Conservation (phyloP, 192 early-diverging fungal species). For the Backusella luteola region DNA sequence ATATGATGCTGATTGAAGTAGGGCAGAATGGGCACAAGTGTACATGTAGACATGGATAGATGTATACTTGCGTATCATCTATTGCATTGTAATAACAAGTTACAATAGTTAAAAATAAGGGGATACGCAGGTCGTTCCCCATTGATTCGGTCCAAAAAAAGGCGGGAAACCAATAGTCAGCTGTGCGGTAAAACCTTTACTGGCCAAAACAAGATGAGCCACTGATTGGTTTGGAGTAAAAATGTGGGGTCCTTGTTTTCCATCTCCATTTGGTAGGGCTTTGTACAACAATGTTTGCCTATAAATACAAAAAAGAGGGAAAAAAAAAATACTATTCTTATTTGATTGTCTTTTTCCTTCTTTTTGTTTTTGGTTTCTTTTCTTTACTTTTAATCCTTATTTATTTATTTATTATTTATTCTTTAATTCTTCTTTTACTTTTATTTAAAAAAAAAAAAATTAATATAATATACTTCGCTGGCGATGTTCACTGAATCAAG, state of each 20-base stretch:
- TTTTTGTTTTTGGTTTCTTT: neutral
- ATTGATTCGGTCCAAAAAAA: constrained; percentile 6
- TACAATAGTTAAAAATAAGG: neutral
- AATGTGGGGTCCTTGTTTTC: constrained; percentile 15
- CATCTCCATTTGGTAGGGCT: neutral
- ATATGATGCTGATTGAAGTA: too few species aligned
- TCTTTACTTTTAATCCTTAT: neutral
- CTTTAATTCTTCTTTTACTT: neutral
- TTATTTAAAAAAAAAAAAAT: neutral
- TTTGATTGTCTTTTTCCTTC: neutral
- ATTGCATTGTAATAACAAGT: too few species aligned
- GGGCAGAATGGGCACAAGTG: too few species aligned
- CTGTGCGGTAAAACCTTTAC: neutral
- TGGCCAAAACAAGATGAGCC: neutral
- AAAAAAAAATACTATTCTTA: neutral
- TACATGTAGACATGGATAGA: too few species aligned
- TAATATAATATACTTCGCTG: constrained; percentile 13
- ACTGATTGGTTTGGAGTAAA: constrained; percentile 14
- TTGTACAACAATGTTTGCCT: neutral
- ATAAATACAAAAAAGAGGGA: neutral
- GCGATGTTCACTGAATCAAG: constrained; percentile 23
- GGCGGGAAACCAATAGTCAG: constrained; percentile 1
- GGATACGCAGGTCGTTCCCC: neutral
- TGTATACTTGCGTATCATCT: too few species aligned
- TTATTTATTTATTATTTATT: constrained; percentile 3